These are phyloP conservation scores for Saccharomyces hybrid DNA, from an alignment of 1,139 yeast genomes.

Conservation along the genomic window DNA sequence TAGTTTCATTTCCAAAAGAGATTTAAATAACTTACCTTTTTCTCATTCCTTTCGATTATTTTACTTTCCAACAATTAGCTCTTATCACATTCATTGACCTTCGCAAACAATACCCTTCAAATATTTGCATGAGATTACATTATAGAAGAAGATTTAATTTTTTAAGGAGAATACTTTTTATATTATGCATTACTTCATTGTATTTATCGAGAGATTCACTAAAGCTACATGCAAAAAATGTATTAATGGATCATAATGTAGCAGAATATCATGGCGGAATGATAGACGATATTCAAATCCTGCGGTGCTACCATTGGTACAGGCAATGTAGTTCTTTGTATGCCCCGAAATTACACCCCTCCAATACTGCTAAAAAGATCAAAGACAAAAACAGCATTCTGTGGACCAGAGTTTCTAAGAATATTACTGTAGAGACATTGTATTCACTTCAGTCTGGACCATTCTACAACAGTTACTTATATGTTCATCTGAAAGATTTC, in stretches of 20 bases:
- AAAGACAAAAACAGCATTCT: background rate
- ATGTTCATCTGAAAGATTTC: constrained; percentile 10
- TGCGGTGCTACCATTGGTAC: constrained; percentile 16
- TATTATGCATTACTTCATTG: constrained; percentile 3
- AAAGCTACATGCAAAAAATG: background rate
- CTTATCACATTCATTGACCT: background rate
- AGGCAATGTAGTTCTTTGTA: constrained; percentile 9
- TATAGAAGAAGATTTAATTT: constrained; percentile 7
- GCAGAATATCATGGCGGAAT: constrained; percentile 11
- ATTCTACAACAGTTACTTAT: constrained; percentile 10
- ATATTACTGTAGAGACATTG: constrained; percentile 8
- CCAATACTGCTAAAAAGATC: background rate
- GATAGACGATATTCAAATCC: constrained; percentile 13
- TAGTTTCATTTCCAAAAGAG: background rate
- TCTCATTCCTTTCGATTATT: background rate
- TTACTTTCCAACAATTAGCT: background rate
- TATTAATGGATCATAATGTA: background rate
- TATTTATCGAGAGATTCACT: constrained; percentile 5
- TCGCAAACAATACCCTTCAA: background rate
- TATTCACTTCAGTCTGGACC: constrained; percentile 9
- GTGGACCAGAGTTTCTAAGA: constrained; percentile 15
- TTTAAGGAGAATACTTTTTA: constrained; percentile 6
- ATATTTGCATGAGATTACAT: constrained; percentile 8
- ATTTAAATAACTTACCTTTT: background rate
- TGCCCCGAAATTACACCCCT: constrained; percentile 3